Evolutionary conservation across 2,329 filamentous ascomycete species (phyloP), one percentile per base, ranked within the genome.

Genomic region (Zymoseptoria ardabiliae): DNA sequence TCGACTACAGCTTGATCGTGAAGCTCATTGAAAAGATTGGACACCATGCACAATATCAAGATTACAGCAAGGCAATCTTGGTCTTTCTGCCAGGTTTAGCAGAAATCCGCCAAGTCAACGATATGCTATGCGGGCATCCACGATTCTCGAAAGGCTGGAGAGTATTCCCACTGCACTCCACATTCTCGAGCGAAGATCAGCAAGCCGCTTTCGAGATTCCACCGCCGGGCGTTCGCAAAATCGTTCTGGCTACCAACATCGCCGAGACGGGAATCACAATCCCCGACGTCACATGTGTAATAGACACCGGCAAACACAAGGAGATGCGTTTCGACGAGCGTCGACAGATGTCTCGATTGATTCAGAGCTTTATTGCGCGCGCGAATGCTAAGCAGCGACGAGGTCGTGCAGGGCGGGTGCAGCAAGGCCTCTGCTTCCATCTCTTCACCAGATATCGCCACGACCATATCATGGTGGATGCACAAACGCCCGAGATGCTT

Each of bases 221-320:
- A 5, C 91, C 92, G 0, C 81, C 81, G 2, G 93, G 93, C 0
- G 81, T 86, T 58, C 84, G 92, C 63, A 99, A 99, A 76, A 94
- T 99, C 64, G 93, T 99, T 1, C 82, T 99, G 57, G 92, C 94
- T 1, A 99, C 94, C 13, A 99, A 99, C 71, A 99, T 99, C 72
- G 94, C 94, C 4, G 94, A 99, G 74, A 99, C 94, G 0, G 94
- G 94, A 78, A 96, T 99, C 70, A 99, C 94, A 0, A 99, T 99
- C 65, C 94, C 94, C 1, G 94, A 99, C 71, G 90, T 99, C 28
- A 97, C 94, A 0, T 96, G 92, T 68, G 94, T 99, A 52, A 89
- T 99, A 60, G 94, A 99, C 73, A 92, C 91, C 0, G 94, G 94
- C 58, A 97, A 96, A 74, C 93, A 97, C 74, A 91, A 95, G 65